Evolutionary conservation across 352 stramenopile genomes (phyloP), one percentile per base, ranked within the genome.

Genomic region (Peronospora belbahrii): DNA sequence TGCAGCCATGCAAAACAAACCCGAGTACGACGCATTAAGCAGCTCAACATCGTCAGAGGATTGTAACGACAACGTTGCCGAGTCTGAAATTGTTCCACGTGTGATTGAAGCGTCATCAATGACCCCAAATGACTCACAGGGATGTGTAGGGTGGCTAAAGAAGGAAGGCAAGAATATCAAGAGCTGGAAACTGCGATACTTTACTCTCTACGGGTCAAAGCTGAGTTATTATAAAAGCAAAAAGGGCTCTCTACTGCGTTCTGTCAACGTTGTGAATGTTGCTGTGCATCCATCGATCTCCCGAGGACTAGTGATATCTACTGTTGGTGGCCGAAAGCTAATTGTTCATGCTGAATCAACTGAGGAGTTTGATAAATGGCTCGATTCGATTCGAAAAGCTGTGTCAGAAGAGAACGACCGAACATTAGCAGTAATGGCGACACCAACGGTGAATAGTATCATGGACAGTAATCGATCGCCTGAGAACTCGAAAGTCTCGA

Each of bases 161-260:
- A 87, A 88, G 48, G 60, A 88, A 65, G 74, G 75, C 4, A 63
- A 57, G 1, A 68, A 56, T 8, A 55, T 85, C 15, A 87, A 85
- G 63, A 83, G 48, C 17, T 89, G 78, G 75, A 86, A 88, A 50
- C 64, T 59, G 0, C 71, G 77, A 9, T 92, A 82, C 48, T 92
- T 88, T 44, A 86, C 70, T 0, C 59, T 92, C 2, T 71, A 85
- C 11, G 75, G 70, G 2, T 65, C 67, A 15, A 88, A 65, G 42
- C 51, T 92, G 32, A 83, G 70, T 31, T 92, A 84, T 44, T 92
- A 83, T 42, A 88, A 89, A 48, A 85, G 67, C 32, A 67, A 74
- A 18, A 83, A 56, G 32, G 70, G 77, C 0, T 65, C 70, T 23
- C 33, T 86, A 15, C 43, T 88, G 13, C 65, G 68, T 1, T 72